Conservation (phyloP, 371 early-diverging fungal genomes). For the Phascolomyces articulosus region DNA sequence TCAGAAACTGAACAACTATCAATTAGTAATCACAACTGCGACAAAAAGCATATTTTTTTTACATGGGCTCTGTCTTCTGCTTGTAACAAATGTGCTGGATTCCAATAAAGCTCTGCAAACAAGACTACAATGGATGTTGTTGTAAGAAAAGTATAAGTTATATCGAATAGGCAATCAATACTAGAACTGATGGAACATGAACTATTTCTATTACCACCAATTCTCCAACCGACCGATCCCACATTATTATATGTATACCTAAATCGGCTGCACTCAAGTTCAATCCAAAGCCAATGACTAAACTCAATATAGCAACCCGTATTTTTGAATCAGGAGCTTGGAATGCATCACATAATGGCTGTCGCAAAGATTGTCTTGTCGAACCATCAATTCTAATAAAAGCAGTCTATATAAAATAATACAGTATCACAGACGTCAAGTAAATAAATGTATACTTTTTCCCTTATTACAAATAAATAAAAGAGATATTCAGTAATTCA, state of each 20-base stretch:
- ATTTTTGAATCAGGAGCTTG: constrained; percentile 36
- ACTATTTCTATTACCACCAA: too few species aligned
- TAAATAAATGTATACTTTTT: neutral
- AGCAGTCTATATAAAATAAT: constrained; percentile 13
- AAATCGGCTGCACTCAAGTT: constrained; percentile 60
- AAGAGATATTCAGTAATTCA: too few species aligned
- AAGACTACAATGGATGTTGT: constrained; percentile 48
- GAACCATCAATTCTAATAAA: constrained; percentile 68
- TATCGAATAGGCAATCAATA: too few species aligned
- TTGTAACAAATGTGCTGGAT: constrained; percentile 64
- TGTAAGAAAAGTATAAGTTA: too few species aligned
- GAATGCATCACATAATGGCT: constrained; percentile 40
- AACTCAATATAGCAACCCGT: constrained; percentile 55
- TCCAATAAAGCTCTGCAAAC: constrained; percentile 76
- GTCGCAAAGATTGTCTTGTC: constrained; percentile 32
- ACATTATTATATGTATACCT: constrained; percentile 26
- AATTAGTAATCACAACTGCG: too few species aligned
- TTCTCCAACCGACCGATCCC: too few species aligned
- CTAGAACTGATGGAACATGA: too few species aligned
- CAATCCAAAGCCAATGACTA: constrained; percentile 64
- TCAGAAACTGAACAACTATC: too few species aligned
- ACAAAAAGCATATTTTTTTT: too few species aligned
- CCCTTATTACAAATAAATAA: too few species aligned
- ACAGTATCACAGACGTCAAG: neutral
- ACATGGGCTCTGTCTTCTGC: constrained; percentile 44